phyloP scores from a whole-genome alignment of 192 early-diverging fungal species.

The Coemansia sp. region DNA sequence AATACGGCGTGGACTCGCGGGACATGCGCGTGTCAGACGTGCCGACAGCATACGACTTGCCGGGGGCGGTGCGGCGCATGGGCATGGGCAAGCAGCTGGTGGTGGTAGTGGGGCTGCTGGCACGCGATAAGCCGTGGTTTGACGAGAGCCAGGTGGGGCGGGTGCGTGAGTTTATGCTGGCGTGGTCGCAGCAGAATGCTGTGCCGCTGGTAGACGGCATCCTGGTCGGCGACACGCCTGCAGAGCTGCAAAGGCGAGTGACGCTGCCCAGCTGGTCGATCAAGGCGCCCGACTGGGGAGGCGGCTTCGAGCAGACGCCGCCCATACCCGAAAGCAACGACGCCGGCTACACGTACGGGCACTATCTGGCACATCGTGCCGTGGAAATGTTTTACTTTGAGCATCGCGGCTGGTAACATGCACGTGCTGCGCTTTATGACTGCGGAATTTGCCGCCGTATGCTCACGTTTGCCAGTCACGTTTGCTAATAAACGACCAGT shows the following conservation, averaged over 20 bases:
- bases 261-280: constrained; percentile 22
- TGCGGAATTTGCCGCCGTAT: neutral
- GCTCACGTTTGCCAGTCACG: constrained; percentile 10
- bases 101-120: constrained; percentile 29
- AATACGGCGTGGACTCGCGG: constrained; percentile 28
- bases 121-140: constrained; percentile 41
- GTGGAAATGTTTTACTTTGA: constrained; percentile 54
- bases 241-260: constrained; percentile 11
- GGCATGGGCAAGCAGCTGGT: constrained; percentile 38
- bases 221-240: constrained; percentile 13
- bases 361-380: constrained; percentile 49
- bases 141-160: constrained; percentile 28
- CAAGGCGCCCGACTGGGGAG: constrained; percentile 8
- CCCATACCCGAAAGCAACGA: neutral
- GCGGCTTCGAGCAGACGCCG: neutral
- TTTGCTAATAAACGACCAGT: neutral
- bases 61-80: constrained; percentile 39
- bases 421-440: neutral
- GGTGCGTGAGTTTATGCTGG: constrained; percentile 33
- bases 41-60: constrained; percentile 40
- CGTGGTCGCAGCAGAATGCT: constrained; percentile 32
- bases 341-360: constrained; percentile 24
- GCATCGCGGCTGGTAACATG: constrained; percentile 49
- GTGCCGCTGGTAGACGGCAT: constrained; percentile 44
- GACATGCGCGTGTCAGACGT: constrained; percentile 47